Percentiles rank a stretch among this genome's conserved stretches.
These are phyloP conservation scores for Moricandia arvensis DNA, from an alignment of 345 rosid genomes.

Conservation along the genomic window DNA sequence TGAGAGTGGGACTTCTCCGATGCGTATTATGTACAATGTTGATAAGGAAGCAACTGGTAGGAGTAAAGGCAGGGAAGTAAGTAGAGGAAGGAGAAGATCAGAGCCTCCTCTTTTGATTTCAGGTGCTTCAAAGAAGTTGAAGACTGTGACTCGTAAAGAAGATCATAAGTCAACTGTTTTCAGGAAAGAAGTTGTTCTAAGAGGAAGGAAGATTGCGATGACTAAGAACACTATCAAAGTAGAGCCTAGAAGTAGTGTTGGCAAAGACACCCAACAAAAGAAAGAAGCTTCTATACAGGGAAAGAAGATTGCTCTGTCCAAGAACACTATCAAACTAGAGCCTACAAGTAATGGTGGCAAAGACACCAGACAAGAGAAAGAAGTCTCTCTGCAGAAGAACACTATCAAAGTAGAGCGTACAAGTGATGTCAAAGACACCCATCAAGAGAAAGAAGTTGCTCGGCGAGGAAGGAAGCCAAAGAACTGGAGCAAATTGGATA, in stretches of 20 bases:
- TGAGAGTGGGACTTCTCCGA: background rate
- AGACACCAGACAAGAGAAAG: background rate
- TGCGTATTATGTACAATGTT: conserved; percentile 5
- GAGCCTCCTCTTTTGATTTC: background rate
- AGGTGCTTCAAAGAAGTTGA: conserved; percentile 14
- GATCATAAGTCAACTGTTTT: background rate
- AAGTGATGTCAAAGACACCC: background rate
- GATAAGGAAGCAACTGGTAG: background rate
- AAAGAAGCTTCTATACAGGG: conserved; percentile 1
- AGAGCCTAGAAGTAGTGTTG: background rate
- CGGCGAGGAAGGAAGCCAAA: conserved; percentile 15
- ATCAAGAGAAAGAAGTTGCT: conserved; percentile 8
- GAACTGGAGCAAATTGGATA: background rate
- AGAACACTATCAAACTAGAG: background rate
- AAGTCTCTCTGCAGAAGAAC: background rate
- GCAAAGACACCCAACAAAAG: background rate
- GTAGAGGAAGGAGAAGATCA: background rate
- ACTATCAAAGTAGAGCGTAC: background rate
- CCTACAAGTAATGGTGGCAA: background rate
- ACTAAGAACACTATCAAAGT: background rate
- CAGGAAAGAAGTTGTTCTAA: conserved; percentile 11
- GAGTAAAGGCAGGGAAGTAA: background rate
- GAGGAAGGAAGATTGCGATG: conserved; percentile 4
- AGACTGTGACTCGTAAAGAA: conserved; percentile 4
- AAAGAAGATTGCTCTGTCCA: background rate